A percentile compares a stretch with the other conserved stretches of the same genome.
Conservation (phyloP, 148 eudicot species). For the Persicaria tinctoria region DNA sequence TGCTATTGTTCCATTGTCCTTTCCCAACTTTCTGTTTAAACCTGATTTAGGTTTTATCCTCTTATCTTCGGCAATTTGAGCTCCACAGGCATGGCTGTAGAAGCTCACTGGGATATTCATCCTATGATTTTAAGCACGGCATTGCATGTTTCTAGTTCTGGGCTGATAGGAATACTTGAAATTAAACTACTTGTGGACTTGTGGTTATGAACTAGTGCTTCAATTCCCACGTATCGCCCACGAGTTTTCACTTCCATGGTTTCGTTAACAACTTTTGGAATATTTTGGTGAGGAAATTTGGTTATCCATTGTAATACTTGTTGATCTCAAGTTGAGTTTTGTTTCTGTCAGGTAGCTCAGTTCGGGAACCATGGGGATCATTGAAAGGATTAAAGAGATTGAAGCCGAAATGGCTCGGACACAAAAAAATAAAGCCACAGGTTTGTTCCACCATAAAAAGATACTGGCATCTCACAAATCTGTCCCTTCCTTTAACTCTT, state of each 20-base stretch:
- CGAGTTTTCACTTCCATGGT: background rate
- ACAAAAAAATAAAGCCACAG: conserved; percentile 99
- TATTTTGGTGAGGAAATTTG: background rate
- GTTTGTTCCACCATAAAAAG: conserved; percentile 23
- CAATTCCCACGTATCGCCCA: background rate
- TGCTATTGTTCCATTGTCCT: no score
- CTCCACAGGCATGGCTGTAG: no score
- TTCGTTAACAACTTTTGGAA: background rate
- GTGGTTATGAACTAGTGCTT: background rate
- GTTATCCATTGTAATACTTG: background rate
- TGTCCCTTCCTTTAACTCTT: background rate
- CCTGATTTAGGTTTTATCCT: no score
- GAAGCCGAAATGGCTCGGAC: conserved; percentile 99
- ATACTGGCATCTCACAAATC: background rate
- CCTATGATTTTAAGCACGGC: background rate
- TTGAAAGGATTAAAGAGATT: conserved; percentile 93
- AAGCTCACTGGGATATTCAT: no score
- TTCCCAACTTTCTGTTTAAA: no score
- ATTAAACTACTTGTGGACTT: background rate
- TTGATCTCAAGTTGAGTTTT: background rate
- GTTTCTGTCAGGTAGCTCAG: conserved; percentile 20
- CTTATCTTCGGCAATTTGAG: no score
- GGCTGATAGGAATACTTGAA: background rate
- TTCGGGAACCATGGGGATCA: conserved; percentile 69
- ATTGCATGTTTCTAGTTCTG: background rate